Evolutionary conservation across 176 grass and related monocot species (phyloP).

Genomic region (Bonia amplexicaulis): DNA sequence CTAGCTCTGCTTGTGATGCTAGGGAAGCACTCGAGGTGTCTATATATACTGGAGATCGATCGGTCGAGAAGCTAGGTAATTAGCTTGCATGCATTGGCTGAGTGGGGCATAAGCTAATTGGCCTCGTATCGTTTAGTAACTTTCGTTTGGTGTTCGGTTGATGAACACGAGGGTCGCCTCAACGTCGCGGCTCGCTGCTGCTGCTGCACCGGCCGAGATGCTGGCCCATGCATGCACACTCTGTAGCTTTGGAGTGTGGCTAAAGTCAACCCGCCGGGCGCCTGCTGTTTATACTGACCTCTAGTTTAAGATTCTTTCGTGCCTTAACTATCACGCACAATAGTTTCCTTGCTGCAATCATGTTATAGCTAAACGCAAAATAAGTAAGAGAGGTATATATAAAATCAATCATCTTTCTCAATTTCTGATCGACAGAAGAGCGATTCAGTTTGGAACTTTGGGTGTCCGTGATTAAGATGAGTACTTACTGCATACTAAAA

Average conservation of each 20-base stretch:
- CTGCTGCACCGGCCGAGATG: background rate
- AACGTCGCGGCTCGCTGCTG: conserved; percentile 17
- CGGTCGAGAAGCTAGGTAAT: background rate
- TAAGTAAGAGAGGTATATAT: background rate
- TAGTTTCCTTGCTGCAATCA: background rate
- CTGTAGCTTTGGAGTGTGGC: conserved; percentile 51
- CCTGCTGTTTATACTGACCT: background rate
- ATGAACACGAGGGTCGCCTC: conserved; percentile 22
- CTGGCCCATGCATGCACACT: background rate
- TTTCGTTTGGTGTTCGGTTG: conserved; percentile 25
- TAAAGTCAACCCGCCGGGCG: conserved; percentile 41
- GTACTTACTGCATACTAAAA: background rate
- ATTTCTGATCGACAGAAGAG: background rate
- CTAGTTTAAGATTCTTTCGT: background rate
- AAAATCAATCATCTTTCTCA: background rate
- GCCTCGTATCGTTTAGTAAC: conserved; percentile 4
- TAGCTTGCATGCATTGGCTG: background rate
- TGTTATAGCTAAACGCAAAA: background rate
- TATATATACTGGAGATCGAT: conserved; percentile 26
- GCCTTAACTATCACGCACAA: background rate
- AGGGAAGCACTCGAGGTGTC: background rate
- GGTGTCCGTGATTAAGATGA: background rate
- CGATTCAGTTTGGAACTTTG: background rate
- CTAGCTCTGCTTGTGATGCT: background rate
- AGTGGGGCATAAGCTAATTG: background rate